phyloP scores from a whole-genome alignment of 345 rosid species.

The Sonneratia caseolaris region DNA sequence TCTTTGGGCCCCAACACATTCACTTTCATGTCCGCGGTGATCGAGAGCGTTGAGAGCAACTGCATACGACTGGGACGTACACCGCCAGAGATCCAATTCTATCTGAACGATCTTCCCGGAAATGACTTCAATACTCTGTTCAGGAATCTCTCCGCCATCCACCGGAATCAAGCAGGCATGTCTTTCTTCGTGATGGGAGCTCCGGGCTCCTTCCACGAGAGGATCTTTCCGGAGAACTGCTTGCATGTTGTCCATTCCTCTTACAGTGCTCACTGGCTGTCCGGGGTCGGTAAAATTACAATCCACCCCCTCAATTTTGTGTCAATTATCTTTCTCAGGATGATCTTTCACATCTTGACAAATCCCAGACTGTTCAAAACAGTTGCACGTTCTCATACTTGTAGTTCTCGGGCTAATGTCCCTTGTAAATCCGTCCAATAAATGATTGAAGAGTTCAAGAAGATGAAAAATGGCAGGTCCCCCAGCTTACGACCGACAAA shows the following conservation, averaged over 20 bases:
- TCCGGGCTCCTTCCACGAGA: slow-evolving; percentile 21
- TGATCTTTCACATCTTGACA: too few relatives aligned
- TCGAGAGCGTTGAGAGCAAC: neutral
- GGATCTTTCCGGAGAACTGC: slow-evolving; percentile 11
- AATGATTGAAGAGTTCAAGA: neutral
- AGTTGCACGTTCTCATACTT: too few relatives aligned
- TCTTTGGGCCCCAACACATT: slow-evolving; percentile 10
- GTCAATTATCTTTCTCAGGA: too few relatives aligned
- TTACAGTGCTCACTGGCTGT: slow-evolving; percentile 20
- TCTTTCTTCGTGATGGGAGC: slow-evolving; percentile 9
- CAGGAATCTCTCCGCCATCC: neutral
- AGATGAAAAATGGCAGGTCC: slow-evolving; percentile 7
- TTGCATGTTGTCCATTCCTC: slow-evolving; percentile 18
- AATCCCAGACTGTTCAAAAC: too few relatives aligned
- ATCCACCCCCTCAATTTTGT: too few relatives aligned
- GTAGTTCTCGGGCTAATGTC: too few relatives aligned
- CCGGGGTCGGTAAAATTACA: slow-evolving; percentile 10
- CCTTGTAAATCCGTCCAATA: neutral
- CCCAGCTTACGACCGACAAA: slow-evolving; percentile 7
- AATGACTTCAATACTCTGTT: slow-evolving; percentile 26
- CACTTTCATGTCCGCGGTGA: neutral
- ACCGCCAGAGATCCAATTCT: neutral
- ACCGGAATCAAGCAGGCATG: neutral
- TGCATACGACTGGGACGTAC: neutral
- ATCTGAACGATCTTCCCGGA: neutral